These are phyloP conservation scores for Lentinula sp. DNA, from an alignment of 768 basidiomycete genomes.

Conservation along the genomic window DNA sequence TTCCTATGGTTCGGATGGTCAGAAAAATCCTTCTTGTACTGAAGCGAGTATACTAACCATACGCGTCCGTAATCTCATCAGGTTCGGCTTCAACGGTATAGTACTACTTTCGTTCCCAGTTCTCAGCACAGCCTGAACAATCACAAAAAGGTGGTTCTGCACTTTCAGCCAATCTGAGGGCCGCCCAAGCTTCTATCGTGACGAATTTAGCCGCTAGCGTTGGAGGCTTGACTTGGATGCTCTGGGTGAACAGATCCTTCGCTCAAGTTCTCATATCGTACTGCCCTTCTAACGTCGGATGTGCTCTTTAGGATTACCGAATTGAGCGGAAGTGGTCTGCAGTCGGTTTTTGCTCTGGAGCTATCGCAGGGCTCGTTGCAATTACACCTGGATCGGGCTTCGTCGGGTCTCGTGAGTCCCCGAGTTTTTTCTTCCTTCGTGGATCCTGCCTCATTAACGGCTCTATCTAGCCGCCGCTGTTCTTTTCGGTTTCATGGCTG, in stretches of 20 bases:
- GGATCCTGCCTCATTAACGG: neutral
- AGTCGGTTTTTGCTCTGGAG: conserved; percentile 94
- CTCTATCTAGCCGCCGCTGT: conserved; percentile 61
- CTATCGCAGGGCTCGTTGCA: conserved; percentile 84
- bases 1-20: conserved; percentile 92
- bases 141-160: neutral
- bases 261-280: neutral
- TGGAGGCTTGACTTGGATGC: conserved; percentile 88
- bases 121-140: neutral
- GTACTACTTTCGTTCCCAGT: conserved; percentile 47
- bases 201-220: conserved; percentile 90
- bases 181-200: conserved; percentile 83
- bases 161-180: conserved; percentile 62
- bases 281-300: neutral
- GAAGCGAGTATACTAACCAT: neutral
- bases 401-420: conserved; percentile 64
- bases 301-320: conserved; percentile 62
- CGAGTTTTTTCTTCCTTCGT: neutral
- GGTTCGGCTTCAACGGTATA: conserved; percentile 90
- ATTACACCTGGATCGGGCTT: conserved; percentile 83
- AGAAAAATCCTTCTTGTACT: neutral
- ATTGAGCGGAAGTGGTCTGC: conserved; percentile 91
- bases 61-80: neutral
- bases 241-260: conserved; percentile 48
- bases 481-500: conserved; percentile 79